These are phyloP conservation scores for Lipomyces japonicus DNA, from an alignment of 805 yeast species.

Conservation along the genomic window DNA sequence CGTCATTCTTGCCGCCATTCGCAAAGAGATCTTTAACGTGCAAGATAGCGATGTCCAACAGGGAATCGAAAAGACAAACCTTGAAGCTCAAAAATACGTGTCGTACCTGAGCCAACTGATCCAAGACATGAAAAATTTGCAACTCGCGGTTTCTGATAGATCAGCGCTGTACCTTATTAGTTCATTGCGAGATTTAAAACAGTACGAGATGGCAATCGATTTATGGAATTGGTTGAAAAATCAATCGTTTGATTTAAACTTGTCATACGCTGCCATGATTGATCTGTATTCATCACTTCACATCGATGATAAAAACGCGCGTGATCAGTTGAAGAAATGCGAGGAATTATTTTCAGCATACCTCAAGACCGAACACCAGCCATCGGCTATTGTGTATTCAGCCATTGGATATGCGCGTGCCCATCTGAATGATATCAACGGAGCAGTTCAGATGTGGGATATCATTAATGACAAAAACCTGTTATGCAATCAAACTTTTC, in stretches of 20 bases:
- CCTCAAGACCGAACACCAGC: not conserved
- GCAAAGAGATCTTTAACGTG: no score
- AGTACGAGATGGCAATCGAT: slow-evolving; percentile 4
- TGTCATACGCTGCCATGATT: slow-evolving; percentile 9
- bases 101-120: no score
- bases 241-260: slow-evolving; percentile 1
- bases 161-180: not conserved
- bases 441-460: slow-evolving; percentile 9
- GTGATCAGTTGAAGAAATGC: no score
- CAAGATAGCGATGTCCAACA: no score
- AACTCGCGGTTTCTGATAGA: no score
- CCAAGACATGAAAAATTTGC: no score
- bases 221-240: slow-evolving; percentile 12
- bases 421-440: slow-evolving; percentile 4
- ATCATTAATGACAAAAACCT: no score
- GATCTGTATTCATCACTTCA: slow-evolving; percentile 15
- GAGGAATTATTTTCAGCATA: not conserved
- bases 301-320: not conserved
- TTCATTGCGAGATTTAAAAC: not conserved
- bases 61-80: no score
- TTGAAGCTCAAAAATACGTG: no score
- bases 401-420: slow-evolving; percentile 7
- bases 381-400: slow-evolving; percentile 1
- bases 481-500: no score
- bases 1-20: no score